Percentiles rank a stretch among this genome's conserved stretches.
Evolutionary conservation across 768 basidiomycete species (phyloP).

Genomic region (Tricholomella constricta): DNA sequence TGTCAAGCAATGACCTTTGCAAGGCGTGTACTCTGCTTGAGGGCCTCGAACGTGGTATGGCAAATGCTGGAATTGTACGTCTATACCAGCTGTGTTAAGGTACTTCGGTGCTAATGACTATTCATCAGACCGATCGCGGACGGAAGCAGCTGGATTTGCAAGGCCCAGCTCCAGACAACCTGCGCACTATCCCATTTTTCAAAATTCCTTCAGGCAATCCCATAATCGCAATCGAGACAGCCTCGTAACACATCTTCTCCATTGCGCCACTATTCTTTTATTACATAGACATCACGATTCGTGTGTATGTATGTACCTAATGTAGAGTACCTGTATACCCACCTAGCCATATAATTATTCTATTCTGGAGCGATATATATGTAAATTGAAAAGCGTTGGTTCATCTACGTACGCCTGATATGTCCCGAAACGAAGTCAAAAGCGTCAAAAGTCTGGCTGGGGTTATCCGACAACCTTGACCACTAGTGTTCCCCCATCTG

Average conservation of each 20-base stretch:
- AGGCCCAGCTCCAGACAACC: slow-evolving; percentile 61
- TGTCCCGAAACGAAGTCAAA: neutral
- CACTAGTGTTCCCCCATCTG: slow-evolving; percentile 46
- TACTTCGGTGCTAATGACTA: slow-evolving; percentile 2
- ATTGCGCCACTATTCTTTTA: neutral
- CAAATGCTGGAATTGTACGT: slow-evolving; percentile 60
- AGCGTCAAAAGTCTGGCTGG: neutral
- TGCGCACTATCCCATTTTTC: slow-evolving; percentile 79
- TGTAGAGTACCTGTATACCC: neutral
- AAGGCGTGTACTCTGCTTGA: slow-evolving; percentile 92
- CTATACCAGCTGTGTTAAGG: slow-evolving; percentile 4
- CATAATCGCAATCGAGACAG: slow-evolving; percentile 41
- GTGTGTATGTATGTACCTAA: slow-evolving; percentile 4
- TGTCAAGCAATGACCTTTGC: slow-evolving; percentile 96
- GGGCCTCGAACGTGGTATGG: slow-evolving; percentile 86
- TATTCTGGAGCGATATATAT: too few species aligned
- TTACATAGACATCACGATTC: slow-evolving; percentile 4
- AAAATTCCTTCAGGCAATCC: slow-evolving; percentile 46
- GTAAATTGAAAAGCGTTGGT: too few species aligned
- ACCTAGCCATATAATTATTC: too few species aligned
- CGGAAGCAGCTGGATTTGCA: slow-evolving; percentile 61
- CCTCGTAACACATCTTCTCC: slow-evolving; percentile 24
- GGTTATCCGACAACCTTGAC: slow-evolving; percentile 42
- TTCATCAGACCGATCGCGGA: slow-evolving; percentile 63
- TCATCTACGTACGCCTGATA: too few species aligned